phyloP scores from a whole-genome alignment of 1,139 yeast genomes.

The Pichia inconspicua region DNA sequence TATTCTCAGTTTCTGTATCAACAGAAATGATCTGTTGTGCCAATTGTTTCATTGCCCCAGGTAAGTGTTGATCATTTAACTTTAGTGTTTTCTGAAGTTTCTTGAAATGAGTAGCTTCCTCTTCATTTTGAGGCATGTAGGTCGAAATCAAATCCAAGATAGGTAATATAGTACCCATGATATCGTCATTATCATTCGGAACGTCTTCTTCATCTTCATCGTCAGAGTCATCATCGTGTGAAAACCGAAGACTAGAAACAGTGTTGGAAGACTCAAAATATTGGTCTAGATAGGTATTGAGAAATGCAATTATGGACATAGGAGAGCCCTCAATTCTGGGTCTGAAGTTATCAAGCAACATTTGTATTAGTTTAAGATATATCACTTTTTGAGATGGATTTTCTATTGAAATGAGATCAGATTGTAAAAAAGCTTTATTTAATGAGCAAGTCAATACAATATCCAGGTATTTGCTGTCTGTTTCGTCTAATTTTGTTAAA shows the following conservation, averaged over 20 bases:
- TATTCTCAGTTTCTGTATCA: not conserved
- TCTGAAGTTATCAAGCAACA: constrained; percentile 52
- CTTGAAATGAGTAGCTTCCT: constrained; percentile 9
- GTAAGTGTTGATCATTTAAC: constrained; percentile 1
- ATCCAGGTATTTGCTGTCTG: constrained; percentile 43
- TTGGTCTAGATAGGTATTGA: constrained; percentile 5
- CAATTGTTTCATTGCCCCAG: constrained; percentile 4
- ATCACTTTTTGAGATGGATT: constrained; percentile 52
- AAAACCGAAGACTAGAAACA: constrained; percentile 7
- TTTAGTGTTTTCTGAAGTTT: constrained; percentile 7
- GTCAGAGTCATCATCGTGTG: constrained; percentile 18
- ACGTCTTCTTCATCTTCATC: constrained; percentile 39
- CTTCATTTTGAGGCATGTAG: constrained; percentile 1
- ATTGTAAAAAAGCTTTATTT: constrained; percentile 48
- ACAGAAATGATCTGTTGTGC: constrained; percentile 2
- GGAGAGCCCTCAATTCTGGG: constrained; percentile 58
- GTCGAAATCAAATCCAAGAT: constrained; percentile 9
- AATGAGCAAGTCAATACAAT: constrained; percentile 45
- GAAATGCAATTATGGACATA: constrained; percentile 10
- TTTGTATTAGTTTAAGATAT: constrained; percentile 59
- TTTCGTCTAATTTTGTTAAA: constrained; percentile 36
- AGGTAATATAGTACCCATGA: constrained; percentile 20
- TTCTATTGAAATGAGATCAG: constrained; percentile 28
- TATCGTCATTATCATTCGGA: constrained; percentile 20
- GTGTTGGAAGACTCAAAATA: constrained; percentile 4